phyloP scores from a whole-genome alignment of 2,329 filamentous ascomycete genomes.

The Alternaria postmessia region DNA sequence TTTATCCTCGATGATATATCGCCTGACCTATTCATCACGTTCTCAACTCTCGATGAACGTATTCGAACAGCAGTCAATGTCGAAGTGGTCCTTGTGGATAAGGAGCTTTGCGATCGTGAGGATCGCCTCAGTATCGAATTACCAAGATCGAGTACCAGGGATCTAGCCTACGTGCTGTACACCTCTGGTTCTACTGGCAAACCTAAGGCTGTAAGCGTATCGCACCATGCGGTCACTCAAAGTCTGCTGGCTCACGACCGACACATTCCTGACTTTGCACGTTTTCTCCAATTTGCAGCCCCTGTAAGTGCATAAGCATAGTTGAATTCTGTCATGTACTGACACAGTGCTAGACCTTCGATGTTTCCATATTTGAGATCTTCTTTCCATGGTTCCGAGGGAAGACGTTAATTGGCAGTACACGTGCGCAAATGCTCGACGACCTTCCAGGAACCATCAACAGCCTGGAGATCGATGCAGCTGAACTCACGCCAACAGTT shows the following conservation, averaged over 20 bases:
- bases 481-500: constrained; percentile 89
- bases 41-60: constrained; percentile 54
- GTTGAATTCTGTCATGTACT: neutral
- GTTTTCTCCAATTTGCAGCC: constrained; percentile 90
- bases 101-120: constrained; percentile 43
- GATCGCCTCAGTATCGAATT: neutral
- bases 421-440: constrained; percentile 73
- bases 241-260: constrained; percentile 81
- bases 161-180: constrained; percentile 89
- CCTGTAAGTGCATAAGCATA: constrained; percentile 53
- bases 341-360: constrained; percentile 68
- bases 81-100: constrained; percentile 55
- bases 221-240: constrained; percentile 81
- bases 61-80: constrained; percentile 49
- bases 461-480: constrained; percentile 76
- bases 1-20: constrained; percentile 83
- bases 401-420: constrained; percentile 74
- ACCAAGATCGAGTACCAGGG: constrained; percentile 27
- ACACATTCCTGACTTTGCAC: constrained; percentile 76
- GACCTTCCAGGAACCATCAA: constrained; percentile 75
- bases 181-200: constrained; percentile 89
- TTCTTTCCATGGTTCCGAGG: constrained; percentile 85
- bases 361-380: constrained; percentile 93
- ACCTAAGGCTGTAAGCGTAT: constrained; percentile 86
- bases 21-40: constrained; percentile 74